Evolutionary conservation across 768 basidiomycete genomes (phyloP).

Genomic region (Kondoa subrosea): DNA sequence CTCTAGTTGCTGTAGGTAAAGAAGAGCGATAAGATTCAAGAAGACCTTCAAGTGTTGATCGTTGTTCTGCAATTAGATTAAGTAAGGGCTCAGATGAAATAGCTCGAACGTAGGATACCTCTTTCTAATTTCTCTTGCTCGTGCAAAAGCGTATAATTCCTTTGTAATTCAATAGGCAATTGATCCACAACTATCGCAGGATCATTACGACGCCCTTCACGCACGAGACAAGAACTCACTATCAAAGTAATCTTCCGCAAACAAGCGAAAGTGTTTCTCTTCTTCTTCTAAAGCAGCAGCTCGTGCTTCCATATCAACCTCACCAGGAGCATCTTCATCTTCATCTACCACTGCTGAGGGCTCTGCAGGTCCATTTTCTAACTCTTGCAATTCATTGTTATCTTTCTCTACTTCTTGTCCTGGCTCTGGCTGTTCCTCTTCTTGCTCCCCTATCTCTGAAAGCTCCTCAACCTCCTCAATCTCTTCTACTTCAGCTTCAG

Average conservation of each 20-base stretch:
- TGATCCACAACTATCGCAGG: not conserved
- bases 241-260: not conserved
- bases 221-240: not conserved
- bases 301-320: not conserved
- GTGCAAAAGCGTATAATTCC: not conserved
- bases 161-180: not conserved
- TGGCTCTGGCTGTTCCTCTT: not conserved
- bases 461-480: no score
- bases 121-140: not conserved
- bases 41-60: no score
- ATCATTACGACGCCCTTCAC: not conserved
- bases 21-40: no score
- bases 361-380: not conserved
- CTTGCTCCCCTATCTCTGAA: not conserved
- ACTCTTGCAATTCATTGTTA: no score
- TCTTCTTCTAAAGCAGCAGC: conserved; percentile 4
- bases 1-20: not conserved
- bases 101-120: not conserved
- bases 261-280: not conserved
- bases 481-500: no score
- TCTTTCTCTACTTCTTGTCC: not conserved
- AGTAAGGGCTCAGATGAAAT: no score
- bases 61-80: no score
- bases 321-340: not conserved
- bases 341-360: not conserved